These are phyloP conservation scores for Hirsutella minnesotensis DNA, from an alignment of 2,329 filamentous ascomycete genomes.

Conservation along the genomic window DNA sequence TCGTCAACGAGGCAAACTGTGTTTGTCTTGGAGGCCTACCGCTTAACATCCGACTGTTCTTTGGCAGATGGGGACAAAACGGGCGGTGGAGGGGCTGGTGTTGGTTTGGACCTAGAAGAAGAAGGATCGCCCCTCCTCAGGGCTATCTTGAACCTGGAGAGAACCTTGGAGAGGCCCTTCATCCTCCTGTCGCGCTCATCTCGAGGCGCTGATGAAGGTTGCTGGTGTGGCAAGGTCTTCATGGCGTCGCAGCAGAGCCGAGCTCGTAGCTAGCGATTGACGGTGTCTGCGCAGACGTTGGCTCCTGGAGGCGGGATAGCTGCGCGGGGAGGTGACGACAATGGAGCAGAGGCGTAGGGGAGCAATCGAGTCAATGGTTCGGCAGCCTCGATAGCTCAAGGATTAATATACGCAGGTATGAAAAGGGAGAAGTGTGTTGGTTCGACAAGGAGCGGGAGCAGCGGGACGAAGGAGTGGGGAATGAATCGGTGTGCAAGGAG, in stretches of 20 bases:
- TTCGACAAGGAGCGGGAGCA: too few relatives aligned
- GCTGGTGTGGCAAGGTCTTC: constrained; percentile 32
- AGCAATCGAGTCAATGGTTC: too few relatives aligned
- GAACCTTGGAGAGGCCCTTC: constrained; percentile 33
- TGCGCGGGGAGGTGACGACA: too few relatives aligned
- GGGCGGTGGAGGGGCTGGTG: background rate
- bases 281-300: background rate
- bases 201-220: constrained; percentile 20
- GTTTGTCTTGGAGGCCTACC: background rate
- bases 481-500: too few relatives aligned
- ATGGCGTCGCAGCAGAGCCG: constrained; percentile 2
- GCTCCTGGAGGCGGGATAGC: background rate
- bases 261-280: background rate
- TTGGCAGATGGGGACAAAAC: background rate
- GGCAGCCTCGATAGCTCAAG: too few relatives aligned
- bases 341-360: too few relatives aligned
- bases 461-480: too few relatives aligned
- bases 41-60: background rate
- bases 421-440: too few relatives aligned
- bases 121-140: constrained; percentile 30
- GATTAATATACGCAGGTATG: too few relatives aligned
- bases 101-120: constrained; percentile 9
- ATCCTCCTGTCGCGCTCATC: constrained; percentile 30
- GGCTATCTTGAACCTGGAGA: constrained; percentile 38
- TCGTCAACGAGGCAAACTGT: background rate